Conservation (phyloP, 179 eudicot genomes). For the Gypsophila paniculata region DNA sequence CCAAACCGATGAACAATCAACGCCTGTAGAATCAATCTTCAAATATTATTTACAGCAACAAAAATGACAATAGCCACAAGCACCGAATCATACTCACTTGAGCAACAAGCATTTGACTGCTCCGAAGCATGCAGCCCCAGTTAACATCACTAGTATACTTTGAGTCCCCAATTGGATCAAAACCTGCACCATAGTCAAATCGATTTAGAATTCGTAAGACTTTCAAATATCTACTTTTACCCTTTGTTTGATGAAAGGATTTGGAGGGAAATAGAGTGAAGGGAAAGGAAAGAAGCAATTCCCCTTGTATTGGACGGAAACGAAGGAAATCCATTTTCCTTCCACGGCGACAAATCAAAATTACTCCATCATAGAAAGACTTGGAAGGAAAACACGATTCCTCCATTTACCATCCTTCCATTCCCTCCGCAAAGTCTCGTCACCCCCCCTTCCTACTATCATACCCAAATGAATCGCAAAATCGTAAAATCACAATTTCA, state of each 20-base stretch:
- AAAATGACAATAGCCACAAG: conserved; percentile 4
- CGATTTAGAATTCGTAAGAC: background rate
- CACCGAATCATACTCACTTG: conserved; percentile 40
- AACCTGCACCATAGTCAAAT: conserved; percentile 43
- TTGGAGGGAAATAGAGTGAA: too few species aligned
- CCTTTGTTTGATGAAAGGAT: too few species aligned
- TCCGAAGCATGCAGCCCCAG: conserved; percentile 99
- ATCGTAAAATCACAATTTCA: background rate
- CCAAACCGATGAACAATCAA: conserved; percentile 67
- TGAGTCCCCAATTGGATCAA: conserved; percentile 74
- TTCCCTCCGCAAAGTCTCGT: background rate
- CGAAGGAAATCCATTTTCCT: background rate
- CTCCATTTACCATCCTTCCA: background rate
- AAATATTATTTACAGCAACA: background rate
- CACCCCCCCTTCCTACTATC: background rate
- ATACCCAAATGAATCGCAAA: background rate
- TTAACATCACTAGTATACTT: conserved; percentile 89
- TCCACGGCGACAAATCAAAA: background rate
- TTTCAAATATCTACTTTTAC: background rate
- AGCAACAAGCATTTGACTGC: conserved; percentile 97
- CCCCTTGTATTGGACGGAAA: too few species aligned
- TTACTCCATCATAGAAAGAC: background rate
- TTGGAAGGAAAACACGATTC: background rate
- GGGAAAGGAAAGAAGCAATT: too few species aligned
- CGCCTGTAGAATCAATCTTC: conserved; percentile 46